A percentile compares a stretch with the other conserved stretches of the same genome.
Evolutionary conservation across 2,329 filamentous ascomycete species (phyloP).

Genomic region (Metarhizium rileyi): DNA sequence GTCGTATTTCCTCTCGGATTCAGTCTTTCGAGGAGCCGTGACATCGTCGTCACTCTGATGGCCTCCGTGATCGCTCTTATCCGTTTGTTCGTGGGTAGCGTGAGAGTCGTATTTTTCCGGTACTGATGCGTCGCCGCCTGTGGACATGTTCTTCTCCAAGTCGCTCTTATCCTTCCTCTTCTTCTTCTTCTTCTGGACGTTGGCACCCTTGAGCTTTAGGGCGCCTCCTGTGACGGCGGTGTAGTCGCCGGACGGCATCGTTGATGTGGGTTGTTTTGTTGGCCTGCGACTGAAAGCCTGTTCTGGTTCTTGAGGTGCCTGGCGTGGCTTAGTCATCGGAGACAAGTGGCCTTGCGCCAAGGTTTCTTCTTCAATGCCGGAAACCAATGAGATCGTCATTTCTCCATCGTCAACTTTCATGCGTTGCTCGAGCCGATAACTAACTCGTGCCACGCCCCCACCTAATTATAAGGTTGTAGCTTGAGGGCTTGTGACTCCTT

Average conservation of each 20-base stretch:
- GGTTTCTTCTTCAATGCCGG: too few relatives aligned
- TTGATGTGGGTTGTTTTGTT: not conserved
- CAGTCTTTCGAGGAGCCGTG: conserved; percentile 56
- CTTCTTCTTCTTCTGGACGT: conserved; percentile 58
- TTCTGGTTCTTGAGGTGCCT: too few relatives aligned
- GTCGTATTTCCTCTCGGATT: conserved; percentile 71
- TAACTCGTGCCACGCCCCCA: not conserved
- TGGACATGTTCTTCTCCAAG: conserved; percentile 37
- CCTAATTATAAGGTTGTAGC: too few relatives aligned
- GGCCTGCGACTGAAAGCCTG: too few relatives aligned
- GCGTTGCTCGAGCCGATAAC: not conserved
- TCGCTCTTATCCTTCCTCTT: conserved; percentile 41
- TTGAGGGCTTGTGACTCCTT: not conserved
- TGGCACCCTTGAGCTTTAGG: conserved; percentile 75
- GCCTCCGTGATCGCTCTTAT: conserved; percentile 18
- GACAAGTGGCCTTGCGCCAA: not conserved
- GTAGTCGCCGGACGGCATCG: conserved; percentile 71
- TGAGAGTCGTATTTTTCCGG: not conserved
- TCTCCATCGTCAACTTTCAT: conserved; percentile 2
- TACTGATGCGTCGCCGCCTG: conserved; percentile 13
- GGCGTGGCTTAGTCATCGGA: not conserved
- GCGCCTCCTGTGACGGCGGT: conserved; percentile 55
- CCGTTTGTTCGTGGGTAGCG: conserved; percentile 15
- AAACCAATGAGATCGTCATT: conserved; percentile 1
- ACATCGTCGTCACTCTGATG: conserved; percentile 22